Percentiles rank a stretch among this genome's conserved stretches.
These are phyloP conservation scores for Corchorus olitorius DNA, from an alignment of 345 rosid genomes.

Conservation along the genomic window DNA sequence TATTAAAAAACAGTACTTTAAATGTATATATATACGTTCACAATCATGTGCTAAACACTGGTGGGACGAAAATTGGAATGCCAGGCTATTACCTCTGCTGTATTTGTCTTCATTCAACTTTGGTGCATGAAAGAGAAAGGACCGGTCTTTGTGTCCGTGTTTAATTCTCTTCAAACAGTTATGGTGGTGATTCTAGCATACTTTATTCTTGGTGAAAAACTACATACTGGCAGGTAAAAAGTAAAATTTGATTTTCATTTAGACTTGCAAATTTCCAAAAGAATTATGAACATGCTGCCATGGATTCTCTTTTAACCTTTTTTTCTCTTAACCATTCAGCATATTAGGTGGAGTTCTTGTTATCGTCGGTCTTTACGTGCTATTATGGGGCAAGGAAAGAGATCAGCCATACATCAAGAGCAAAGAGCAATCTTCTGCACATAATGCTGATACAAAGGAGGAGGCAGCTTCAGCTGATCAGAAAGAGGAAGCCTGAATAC, in stretches of 20 bases:
- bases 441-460: neutral
- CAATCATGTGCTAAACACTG: neutral
- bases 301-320: neutral
- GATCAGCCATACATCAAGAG: too few relatives aligned
- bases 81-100: conserved; percentile 62
- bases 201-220: conserved; percentile 60
- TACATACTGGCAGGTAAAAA: conserved; percentile 58
- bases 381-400: too few relatives aligned
- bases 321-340: conserved; percentile 5
- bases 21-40: neutral
- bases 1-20: neutral
- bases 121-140: conserved; percentile 67
- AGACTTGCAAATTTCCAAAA: neutral
- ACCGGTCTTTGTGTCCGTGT: conserved; percentile 66
- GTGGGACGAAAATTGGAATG: neutral
- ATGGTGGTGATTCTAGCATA: conserved; percentile 51
- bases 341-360: conserved; percentile 1
- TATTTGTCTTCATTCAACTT: conserved; percentile 40
- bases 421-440: too few relatives aligned
- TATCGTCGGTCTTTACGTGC: neutral
- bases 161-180: conserved; percentile 59
- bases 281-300: neutral
- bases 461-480: neutral
- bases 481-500: neutral
- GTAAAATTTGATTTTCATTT: neutral